Evolutionary conservation across 2,329 filamentous ascomycete genomes (phyloP).

Genomic region (Tolypocladium inflatum): DNA sequence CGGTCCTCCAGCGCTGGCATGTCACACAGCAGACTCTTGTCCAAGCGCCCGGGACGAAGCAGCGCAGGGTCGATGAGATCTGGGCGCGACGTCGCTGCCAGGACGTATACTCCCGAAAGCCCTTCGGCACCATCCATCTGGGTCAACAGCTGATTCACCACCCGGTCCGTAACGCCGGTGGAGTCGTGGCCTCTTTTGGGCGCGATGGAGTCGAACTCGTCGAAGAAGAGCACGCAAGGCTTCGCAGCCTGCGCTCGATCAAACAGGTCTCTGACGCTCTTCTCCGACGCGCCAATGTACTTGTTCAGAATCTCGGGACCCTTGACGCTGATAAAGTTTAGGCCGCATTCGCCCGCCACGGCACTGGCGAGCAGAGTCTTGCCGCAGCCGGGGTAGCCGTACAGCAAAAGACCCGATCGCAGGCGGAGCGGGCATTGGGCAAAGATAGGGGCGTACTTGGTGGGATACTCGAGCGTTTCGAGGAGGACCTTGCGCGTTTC

Average conservation of each 20-base stretch:
- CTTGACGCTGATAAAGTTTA: conserved; percentile 98
- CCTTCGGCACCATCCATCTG: conserved; percentile 99
- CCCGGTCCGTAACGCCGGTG: conserved; percentile 95
- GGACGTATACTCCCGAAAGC: conserved; percentile 86
- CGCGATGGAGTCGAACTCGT: conserved; percentile 96
- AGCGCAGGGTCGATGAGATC: conserved; percentile 94
- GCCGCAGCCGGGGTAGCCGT: conserved; percentile 91
- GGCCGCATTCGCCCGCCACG: conserved; percentile 92
- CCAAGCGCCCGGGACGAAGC: conserved; percentile 80
- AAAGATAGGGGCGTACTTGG: conserved; percentile 96
- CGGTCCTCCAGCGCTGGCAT: conserved; percentile 74
- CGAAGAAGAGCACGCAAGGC: conserved; percentile 94
- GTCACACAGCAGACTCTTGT: conserved; percentile 88
- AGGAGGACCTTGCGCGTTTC: conserved; percentile 85
- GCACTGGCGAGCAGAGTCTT: conserved; percentile 94
- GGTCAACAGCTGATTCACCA: conserved; percentile 95
- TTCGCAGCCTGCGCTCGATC: conserved; percentile 83
- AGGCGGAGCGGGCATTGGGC: conserved; percentile 91
- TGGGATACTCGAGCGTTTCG: conserved; percentile 93
- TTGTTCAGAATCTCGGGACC: conserved; percentile 98
- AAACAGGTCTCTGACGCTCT: conserved; percentile 90
- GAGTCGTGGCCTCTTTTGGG: conserved; percentile 95
- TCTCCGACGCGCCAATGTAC: conserved; percentile 96
- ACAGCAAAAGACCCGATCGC: conserved; percentile 83
- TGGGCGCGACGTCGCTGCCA: conserved; percentile 86